A percentile compares a stretch with the other conserved stretches of the same genome.
Evolutionary conservation across 805 yeast genomes (phyloP).

Genomic region (Wickerhamiella brachini): DNA sequence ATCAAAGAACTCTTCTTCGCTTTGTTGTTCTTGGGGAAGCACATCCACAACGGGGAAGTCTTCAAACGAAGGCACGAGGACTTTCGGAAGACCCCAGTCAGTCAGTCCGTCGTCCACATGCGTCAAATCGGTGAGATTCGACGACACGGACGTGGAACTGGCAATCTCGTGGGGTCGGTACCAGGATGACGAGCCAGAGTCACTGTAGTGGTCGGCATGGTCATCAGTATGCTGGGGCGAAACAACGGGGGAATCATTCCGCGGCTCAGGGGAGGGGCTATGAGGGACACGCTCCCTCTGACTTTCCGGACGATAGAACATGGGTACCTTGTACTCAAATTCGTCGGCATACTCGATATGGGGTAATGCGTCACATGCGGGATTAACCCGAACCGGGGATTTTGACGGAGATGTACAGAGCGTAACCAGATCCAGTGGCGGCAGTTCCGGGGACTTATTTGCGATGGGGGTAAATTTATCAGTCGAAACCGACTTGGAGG

Average conservation of each 20-base stretch:
- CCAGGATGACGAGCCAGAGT: neutral
- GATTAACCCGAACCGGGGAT: neutral
- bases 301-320: neutral
- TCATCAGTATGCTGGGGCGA: neutral
- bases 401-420: neutral
- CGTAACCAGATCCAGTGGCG: neutral
- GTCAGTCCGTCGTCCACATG: conserved; percentile 19
- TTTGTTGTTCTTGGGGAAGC: neutral
- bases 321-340: neutral
- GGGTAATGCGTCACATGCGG: neutral
- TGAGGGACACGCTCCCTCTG: too few relatives aligned
- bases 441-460: neutral
- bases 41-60: neutral
- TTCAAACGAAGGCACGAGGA: conserved; percentile 6
- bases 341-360: neutral
- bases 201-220: neutral
- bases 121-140: conserved; percentile 7
- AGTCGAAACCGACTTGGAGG: too few relatives aligned
- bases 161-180: neutral
- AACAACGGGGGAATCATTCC: neutral
- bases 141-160: conserved; percentile 3
- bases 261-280: neutral
- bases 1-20: conserved; percentile 2
- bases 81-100: conserved; percentile 22
- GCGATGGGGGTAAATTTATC: neutral